Conservation (phyloP, 2,329 filamentous ascomycete genomes). For the Alternaria postmessia region DNA sequence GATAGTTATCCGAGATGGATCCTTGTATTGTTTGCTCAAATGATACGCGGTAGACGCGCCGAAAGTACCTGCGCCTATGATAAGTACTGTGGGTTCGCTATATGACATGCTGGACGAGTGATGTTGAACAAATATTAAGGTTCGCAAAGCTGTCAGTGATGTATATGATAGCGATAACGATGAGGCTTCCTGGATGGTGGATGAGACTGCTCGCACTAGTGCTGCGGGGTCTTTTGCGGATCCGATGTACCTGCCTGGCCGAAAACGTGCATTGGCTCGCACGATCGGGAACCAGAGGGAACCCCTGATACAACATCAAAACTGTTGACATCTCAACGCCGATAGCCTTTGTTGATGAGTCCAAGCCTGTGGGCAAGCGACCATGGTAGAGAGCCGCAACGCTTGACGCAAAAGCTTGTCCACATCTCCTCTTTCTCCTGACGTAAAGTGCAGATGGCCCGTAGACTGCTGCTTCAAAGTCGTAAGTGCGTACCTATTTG, state of each 20-base stretch:
- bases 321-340: not conserved
- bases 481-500: not conserved
- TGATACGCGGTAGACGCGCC: constrained; percentile 72
- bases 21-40: constrained; percentile 61
- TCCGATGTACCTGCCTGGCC: constrained; percentile 15
- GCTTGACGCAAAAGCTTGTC: not conserved
- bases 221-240: constrained; percentile 19
- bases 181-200: constrained; percentile 8
- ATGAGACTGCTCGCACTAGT: constrained; percentile 13
- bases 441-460: not conserved
- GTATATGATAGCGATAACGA: not conserved
- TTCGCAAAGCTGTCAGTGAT: constrained; percentile 1
- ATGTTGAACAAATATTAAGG: not conserved
- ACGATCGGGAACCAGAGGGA: constrained; percentile 1
- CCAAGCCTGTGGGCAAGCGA: not conserved
- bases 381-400: not conserved
- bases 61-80: constrained; percentile 72
- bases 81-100: constrained; percentile 53
- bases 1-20: constrained; percentile 48
- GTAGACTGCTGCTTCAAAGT: not conserved
- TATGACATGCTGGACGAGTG: constrained; percentile 9
- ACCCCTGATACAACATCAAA: not conserved
- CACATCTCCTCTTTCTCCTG: not conserved
- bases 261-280: constrained; percentile 12
- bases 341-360: not conserved